Evolutionary conservation across 768 basidiomycete species (phyloP).

Genomic region (Rhizopogon vinicolor): DNA sequence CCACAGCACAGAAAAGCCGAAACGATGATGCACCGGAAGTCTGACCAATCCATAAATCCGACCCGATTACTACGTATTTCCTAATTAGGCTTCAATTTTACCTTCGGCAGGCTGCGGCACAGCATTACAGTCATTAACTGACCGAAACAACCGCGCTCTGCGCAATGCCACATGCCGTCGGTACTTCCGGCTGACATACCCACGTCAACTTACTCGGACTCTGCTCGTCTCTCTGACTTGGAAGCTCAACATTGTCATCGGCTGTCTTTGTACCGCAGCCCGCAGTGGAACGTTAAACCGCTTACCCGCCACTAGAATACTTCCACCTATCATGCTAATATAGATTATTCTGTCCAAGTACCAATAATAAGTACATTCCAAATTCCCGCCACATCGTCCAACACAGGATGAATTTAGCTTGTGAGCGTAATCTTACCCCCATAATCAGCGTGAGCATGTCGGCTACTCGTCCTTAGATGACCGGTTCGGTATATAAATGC

Average conservation of each 20-base stretch:
- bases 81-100: conserved; percentile 1
- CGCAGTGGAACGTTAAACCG: too few species aligned
- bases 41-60: not conserved
- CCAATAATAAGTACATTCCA: not conserved
- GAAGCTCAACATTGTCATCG: too few species aligned
- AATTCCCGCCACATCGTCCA: not conserved
- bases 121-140: conserved; percentile 1
- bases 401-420: not conserved
- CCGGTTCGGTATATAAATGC: not conserved
- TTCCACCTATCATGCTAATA: not conserved
- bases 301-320: not conserved
- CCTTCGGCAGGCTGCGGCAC: conserved; percentile 6
- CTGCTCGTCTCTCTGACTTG: too few species aligned
- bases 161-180: not conserved
- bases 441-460: not conserved
- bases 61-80: conserved; percentile 5
- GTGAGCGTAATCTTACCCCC: not conserved
- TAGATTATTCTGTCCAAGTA: conserved; percentile 1
- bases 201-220: not conserved
- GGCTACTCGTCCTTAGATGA: not conserved
- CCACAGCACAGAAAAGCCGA: conserved; percentile 3
- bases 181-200: not conserved
- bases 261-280: too few species aligned
- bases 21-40: not conserved
- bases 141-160: not conserved